Base-by-base conservation (phyloP, 2,329 filamentous ascomycete species). In the Xylariaceae sp. region DNA sequence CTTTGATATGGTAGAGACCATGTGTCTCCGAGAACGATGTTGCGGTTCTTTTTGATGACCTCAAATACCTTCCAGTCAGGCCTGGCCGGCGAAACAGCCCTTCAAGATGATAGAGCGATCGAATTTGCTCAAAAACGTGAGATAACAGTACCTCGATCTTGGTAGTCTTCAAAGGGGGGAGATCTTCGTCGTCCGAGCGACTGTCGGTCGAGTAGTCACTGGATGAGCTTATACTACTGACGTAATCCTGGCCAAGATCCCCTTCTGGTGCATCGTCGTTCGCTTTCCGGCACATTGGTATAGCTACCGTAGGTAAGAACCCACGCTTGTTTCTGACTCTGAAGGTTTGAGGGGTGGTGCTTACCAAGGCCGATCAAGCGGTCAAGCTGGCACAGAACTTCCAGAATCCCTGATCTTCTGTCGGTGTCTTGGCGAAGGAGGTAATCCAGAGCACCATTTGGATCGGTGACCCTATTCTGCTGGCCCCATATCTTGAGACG, bases 401-500 rank as follows among this genome's bases (percentile, higher is more conserved):
- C 42, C 13, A 35, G 11, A 15, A 44, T 24, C 12, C 33, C 18
- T 3, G 11, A 12, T 17, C 31, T 16, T 9, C 41, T 26, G 12
- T 35, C 16, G 9, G 38, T 31, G n/a, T 35, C 19, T 3, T 29
- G 36, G 1, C 22, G 32, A 17, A 43, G 19, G 13, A 13, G 33
- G 9, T 29, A 22, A 9, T 38, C 28, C 11, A 38, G 22, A 15
- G 19, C 18, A 26, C n/a, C 24, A 28, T 15, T 19, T 29, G n/a
- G 13, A 13, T 22, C 24, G 28, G 39, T 17, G 12, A 19, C n/a
- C 4, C 24, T 30, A 16, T 36, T 30, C 33, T 45, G 39, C 4
- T 40, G n/a, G 3, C 41, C 37, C 44, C 44, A 46, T 6, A 38
- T 32, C 15, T 46, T 41, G 3, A 41, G 19, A 18, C 44, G 36